phyloP scores from a whole-genome alignment of 164 flowering plant species.

The Chimonanthus salicifolius region DNA sequence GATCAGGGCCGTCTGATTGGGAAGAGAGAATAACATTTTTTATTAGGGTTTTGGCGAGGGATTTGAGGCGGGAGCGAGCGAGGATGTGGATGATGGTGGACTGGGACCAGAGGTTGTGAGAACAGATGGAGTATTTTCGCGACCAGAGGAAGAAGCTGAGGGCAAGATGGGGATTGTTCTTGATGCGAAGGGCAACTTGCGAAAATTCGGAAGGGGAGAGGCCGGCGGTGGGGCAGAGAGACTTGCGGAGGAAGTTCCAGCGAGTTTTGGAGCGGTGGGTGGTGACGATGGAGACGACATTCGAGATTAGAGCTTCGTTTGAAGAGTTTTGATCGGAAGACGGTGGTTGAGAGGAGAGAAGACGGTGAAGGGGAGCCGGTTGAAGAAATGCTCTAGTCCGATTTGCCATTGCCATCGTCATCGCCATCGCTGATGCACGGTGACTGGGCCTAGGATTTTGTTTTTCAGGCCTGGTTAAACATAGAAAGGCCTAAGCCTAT shows the following conservation, averaged over 20 bases:
- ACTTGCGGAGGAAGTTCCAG: constrained; percentile 48
- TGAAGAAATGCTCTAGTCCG: too few species aligned
- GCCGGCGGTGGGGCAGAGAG: constrained; percentile 38
- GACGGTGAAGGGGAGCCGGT: background rate
- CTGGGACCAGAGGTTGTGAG: constrained; percentile 52
- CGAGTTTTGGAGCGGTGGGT: constrained; percentile 63
- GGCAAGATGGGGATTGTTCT: constrained; percentile 67
- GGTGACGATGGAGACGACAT: constrained; percentile 40
- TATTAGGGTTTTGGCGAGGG: constrained; percentile 38
- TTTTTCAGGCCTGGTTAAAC: too few species aligned
- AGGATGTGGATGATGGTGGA: constrained; percentile 70
- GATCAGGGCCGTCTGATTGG: constrained; percentile 14
- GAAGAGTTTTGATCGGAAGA: constrained; percentile 2
- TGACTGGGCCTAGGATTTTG: too few species aligned
- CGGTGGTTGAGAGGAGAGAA: background rate
- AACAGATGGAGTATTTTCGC: constrained; percentile 37
- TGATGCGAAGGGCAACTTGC: constrained; percentile 47
- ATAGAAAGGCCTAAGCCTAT: too few species aligned
- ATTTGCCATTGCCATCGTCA: too few species aligned
- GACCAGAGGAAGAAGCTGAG: constrained; percentile 73
- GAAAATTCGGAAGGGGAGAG: constrained; percentile 54
- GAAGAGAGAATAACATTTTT: constrained; percentile 34
- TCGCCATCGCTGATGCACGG: too few species aligned
- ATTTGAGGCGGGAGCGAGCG: constrained; percentile 48
- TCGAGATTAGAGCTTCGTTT: constrained; percentile 20